Base-by-base conservation (phyloP, 192 early-diverging fungal species). In the Pilaira anomala region DNA sequence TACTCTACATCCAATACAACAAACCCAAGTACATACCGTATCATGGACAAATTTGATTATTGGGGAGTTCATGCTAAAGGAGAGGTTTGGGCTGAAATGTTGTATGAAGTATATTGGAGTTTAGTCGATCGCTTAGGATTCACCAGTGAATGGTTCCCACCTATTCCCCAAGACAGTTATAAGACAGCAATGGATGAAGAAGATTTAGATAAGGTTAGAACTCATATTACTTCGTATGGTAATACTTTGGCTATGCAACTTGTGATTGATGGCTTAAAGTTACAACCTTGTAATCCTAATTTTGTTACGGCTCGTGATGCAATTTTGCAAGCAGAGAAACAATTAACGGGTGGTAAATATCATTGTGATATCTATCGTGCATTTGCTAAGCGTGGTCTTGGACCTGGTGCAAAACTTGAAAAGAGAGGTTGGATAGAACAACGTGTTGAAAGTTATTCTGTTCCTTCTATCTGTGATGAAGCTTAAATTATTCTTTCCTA, bases 31-130 rank as follows among this genome's bases (percentile, higher is more conserved):
- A 92, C 89, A 0, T 98, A 91, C 78, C 70, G 66, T 48, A 84
- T 76, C 62, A 83, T 98, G 68, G 83, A 85, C 48, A 85, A 81
- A 42, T 87, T 85, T n/a, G 87, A 77, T 8, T 97, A 95, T 77
- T 91, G 91, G 87, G 95, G 91, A 28, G 95, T 91, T 3, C 95
- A 97, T 68, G 88, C 88, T 60, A 93, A 91, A 71, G 96, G 96
- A 45, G 78, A 69, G 66, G 92, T 98, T 6, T 98, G 96, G 96
- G 94, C 93, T 3, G 84, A 80, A 55, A 95, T 95, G 68, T 80
- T 98, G 41, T 94, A 91, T 73, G 94, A 96, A 69, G 83, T 91
- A 29, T 83, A 84, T 58, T 90, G 90, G 81, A 84, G 82, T 64
- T 62, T 93, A 30, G 77, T 87, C 12, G 84, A 87, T 51, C 65